Conservation (phyloP, 345 rosid genomes). For the Populus pruinosa region DNA sequence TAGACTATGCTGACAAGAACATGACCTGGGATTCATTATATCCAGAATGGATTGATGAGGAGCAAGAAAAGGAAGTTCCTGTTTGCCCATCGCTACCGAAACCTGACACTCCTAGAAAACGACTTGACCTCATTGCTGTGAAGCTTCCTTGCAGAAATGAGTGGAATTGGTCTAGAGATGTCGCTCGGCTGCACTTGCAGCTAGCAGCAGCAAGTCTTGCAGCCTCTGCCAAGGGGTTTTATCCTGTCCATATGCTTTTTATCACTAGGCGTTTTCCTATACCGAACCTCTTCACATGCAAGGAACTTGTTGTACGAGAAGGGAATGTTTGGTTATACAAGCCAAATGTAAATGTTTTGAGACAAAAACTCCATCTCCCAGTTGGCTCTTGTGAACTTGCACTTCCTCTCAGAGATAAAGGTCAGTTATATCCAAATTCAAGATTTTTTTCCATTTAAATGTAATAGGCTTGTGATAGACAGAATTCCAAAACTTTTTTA, state of each 20-base stretch:
- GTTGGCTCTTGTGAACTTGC: conserved; percentile 34
- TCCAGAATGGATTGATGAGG: conserved; percentile 39
- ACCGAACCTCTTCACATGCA: conserved; percentile 30
- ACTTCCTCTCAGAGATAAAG: conserved; percentile 25
- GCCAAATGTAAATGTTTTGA: conserved; percentile 22
- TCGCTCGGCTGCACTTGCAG: conserved; percentile 30
- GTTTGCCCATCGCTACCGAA: conserved; percentile 29
- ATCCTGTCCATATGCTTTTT: conserved; percentile 26
- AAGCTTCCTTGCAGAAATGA: conserved; percentile 33
- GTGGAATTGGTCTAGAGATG: conserved; percentile 32
- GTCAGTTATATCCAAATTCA: conserved; percentile 5
- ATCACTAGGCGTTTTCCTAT: conserved; percentile 22
- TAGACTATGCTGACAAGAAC: conserved; percentile 18
- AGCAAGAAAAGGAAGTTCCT: conserved; percentile 30
- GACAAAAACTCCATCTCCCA: conserved; percentile 28
- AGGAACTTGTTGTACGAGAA: conserved; percentile 21
- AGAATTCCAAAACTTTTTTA: conserved; percentile 11
- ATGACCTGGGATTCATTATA: conserved; percentile 31
- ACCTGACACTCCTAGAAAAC: conserved; percentile 15
- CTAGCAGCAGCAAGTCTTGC: conserved; percentile 29
- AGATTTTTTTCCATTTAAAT: not conserved
- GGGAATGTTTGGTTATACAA: conserved; percentile 31
- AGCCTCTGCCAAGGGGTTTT: conserved; percentile 28
- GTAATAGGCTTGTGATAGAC: not conserved
- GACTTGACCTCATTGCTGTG: conserved; percentile 28